A percentile compares a stretch with the other conserved stretches of the same genome.
Evolutionary conservation across 2,329 filamentous ascomycete genomes (phyloP).

Genomic region (Fusarium fujikuroi): DNA sequence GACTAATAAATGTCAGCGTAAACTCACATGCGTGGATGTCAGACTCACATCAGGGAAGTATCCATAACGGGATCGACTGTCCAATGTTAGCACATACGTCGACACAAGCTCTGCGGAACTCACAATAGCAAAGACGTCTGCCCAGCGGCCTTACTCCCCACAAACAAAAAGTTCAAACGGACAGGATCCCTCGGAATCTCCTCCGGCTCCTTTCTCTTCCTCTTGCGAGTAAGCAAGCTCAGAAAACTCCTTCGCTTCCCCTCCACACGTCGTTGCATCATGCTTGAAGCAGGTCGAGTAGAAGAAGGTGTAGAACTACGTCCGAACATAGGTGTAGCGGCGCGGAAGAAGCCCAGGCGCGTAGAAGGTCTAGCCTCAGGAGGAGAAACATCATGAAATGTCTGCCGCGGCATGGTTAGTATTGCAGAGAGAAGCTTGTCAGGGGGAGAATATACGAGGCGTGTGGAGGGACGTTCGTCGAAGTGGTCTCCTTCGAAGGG

Average conservation of each 20-base stretch:
- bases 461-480: slow-evolving; percentile 45
- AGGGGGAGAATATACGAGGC: slow-evolving; percentile 39
- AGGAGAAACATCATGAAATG: slow-evolving; percentile 36
- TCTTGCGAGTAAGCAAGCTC: slow-evolving; percentile 45
- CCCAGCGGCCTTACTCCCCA: slow-evolving; percentile 47
- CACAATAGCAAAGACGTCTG: slow-evolving; percentile 55
- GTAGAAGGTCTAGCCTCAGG: slow-evolving; percentile 38
- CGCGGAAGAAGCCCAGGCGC: slow-evolving; percentile 45
- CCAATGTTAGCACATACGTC: background rate
- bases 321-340: slow-evolving; percentile 42
- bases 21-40: accelerated
- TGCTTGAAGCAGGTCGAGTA: slow-evolving; percentile 24
- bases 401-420: slow-evolving; percentile 21
- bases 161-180: slow-evolving; percentile 51
- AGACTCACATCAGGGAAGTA: slow-evolving; percentile 52
- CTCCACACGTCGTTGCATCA: background rate
- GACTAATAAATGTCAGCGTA: slow-evolving; percentile 40
- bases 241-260: slow-evolving; percentile 34
- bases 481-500: slow-evolving; percentile 52
- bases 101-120: background rate
- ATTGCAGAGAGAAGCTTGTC: accelerated
- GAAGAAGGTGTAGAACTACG: slow-evolving; percentile 24
- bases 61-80: slow-evolving; percentile 52
- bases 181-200: slow-evolving; percentile 36
- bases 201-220: slow-evolving; percentile 37